Percentiles rank a stretch among this genome's conserved stretches.
Evolutionary conservation across 495 filamentous ascomycete species (phyloP).

Genomic region (Chlorociboria aeruginascens): DNA sequence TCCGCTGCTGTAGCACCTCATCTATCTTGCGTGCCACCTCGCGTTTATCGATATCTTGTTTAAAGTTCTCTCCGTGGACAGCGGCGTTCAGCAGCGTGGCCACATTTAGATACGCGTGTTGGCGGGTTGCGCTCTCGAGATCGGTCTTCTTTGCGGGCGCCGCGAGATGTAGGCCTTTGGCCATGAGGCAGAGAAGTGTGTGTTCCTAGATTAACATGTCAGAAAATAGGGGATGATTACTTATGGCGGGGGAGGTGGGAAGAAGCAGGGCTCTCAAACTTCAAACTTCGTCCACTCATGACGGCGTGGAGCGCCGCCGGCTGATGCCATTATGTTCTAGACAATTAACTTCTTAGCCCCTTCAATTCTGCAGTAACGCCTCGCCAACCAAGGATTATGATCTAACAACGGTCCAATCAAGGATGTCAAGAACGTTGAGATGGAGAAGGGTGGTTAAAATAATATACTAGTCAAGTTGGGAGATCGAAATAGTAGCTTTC

Average conservation of each 20-base stretch:
- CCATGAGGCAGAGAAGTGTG: constrained; percentile 16
- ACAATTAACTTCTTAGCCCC: too few species aligned
- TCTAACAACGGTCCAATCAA: too few species aligned
- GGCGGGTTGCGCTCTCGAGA: not conserved
- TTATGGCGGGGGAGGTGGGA: not conserved
- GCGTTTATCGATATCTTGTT: constrained; percentile 9
- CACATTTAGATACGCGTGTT: constrained; percentile 9
- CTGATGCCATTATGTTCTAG: constrained; percentile 10
- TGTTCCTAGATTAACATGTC: constrained; percentile 5
- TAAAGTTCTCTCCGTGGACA: constrained; percentile 11
- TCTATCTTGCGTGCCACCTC: constrained; percentile 14
- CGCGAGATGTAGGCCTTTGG: constrained; percentile 7
- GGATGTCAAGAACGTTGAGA: too few species aligned
- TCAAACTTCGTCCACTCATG: constrained; percentile 14
- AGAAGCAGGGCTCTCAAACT: constrained; percentile 3
- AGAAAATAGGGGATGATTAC: not conserved
- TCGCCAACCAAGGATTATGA: too few species aligned
- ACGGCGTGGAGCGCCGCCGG: not conserved
- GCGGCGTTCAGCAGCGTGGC: constrained; percentile 18
- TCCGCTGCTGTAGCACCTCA: not conserved
- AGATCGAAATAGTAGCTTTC: too few species aligned
- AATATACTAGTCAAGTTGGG: too few species aligned
- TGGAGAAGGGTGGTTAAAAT: too few species aligned
- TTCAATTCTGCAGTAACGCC: too few species aligned
- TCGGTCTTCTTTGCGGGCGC: constrained; percentile 1